A percentile compares a stretch with the other conserved stretches of the same genome.
phyloP scores from a whole-genome alignment of 768 basidiomycete species.

The Russula emetica region DNA sequence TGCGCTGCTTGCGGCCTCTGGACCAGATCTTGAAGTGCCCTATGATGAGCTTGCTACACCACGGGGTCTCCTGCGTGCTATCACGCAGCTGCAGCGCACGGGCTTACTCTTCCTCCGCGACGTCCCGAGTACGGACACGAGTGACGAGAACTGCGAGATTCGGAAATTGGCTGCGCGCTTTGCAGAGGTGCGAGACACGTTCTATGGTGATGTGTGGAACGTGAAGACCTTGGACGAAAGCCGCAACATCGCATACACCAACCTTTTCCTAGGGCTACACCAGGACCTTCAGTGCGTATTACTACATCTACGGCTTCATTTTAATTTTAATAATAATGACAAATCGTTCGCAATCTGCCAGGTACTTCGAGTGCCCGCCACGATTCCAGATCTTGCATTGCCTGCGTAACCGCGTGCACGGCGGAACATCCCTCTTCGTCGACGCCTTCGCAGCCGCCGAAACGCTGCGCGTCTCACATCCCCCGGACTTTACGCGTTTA shows the following conservation, averaged over 20 bases:
- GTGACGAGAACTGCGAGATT: slow-evolving; percentile 60
- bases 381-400: slow-evolving; percentile 92
- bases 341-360: slow-evolving; percentile 31
- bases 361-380: slow-evolving; percentile 89
- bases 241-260: slow-evolving; percentile 92
- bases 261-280: slow-evolving; percentile 81
- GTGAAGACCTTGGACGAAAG: slow-evolving; percentile 72
- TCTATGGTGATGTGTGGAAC: slow-evolving; percentile 89
- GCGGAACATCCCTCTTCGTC: slow-evolving; percentile 83
- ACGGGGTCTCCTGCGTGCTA: slow-evolving; percentile 49
- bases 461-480: slow-evolving; percentile 44
- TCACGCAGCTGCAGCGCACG: slow-evolving; percentile 64
- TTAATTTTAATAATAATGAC: background rate
- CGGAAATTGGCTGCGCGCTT: slow-evolving; percentile 60
- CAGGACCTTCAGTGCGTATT: slow-evolving; percentile 82
- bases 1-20: slow-evolving; percentile 32
- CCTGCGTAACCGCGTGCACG: slow-evolving; percentile 75
- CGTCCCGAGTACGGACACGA: slow-evolving; percentile 62
- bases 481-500: slow-evolving; percentile 56
- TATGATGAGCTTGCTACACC: slow-evolving; percentile 50
- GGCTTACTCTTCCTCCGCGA: slow-evolving; percentile 71
- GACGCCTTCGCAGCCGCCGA: slow-evolving; percentile 69
- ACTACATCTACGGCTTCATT: no score
- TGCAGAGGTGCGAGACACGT: slow-evolving; percentile 76
- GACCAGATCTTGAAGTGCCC: slow-evolving; percentile 47